A percentile compares a stretch with the other conserved stretches of the same genome.
Evolutionary conservation across 768 basidiomycete species (phyloP).

Genomic region (Serpula lacrymans): DNA sequence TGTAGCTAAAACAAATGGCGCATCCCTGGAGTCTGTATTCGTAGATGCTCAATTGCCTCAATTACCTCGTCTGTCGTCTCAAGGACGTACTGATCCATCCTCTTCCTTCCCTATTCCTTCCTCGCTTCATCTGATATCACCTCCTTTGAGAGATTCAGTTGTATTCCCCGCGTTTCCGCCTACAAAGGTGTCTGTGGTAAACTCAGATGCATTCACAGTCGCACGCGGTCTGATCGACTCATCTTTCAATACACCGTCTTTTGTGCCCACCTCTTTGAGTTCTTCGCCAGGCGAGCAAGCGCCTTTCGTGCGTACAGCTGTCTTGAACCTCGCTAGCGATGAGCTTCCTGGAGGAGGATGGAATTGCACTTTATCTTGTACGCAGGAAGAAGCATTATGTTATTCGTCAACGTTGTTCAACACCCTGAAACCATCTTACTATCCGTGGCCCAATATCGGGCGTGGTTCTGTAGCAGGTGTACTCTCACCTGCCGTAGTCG

Average conservation of each 20-base stretch:
- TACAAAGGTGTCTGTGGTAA: slow-evolving; percentile 24
- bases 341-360: slow-evolving; percentile 30
- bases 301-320: slow-evolving; percentile 14
- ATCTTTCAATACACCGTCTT: neutral
- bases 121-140: neutral
- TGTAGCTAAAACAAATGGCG: no score
- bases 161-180: slow-evolving; percentile 3
- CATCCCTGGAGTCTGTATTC: slow-evolving; percentile 5
- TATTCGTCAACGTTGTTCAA: slow-evolving; percentile 44
- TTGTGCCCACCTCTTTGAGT: neutral
- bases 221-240: slow-evolving; percentile 29
- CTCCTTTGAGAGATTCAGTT: no score
- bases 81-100: neutral
- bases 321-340: slow-evolving; percentile 41
- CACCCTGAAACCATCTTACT: slow-evolving; percentile 37
- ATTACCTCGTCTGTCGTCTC: slow-evolving; percentile 4
- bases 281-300: neutral
- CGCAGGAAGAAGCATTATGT: slow-evolving; percentile 48
- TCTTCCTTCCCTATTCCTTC: neutral
- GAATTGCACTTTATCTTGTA: slow-evolving; percentile 22
- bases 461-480: slow-evolving; percentile 36
- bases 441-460: slow-evolving; percentile 47
- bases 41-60: slow-evolving; percentile 6
- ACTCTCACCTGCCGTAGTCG: slow-evolving; percentile 43
- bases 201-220: slow-evolving; percentile 35